Evolutionary conservation across 2,329 filamentous ascomycete species (phyloP), one percentile per base, ranked within the genome.

Genomic region (Aspergillus thermomutatus): DNA sequence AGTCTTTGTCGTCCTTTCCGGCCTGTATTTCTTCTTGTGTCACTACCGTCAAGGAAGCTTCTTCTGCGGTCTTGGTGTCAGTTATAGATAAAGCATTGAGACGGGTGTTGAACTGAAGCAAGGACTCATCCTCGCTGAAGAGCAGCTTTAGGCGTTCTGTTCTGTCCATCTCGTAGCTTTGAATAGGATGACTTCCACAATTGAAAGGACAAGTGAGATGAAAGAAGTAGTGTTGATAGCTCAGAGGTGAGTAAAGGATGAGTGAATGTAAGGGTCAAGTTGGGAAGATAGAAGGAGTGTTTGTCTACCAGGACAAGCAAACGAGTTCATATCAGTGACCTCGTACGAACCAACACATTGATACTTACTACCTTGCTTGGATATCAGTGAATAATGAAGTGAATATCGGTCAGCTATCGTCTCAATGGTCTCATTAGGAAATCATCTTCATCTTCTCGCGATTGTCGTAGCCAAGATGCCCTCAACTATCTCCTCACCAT

Each of bases 91-190:
- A 21, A 11, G 34, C 46, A 41, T 60, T 55, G 19, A 65, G 59
- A 25, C 59, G 55, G 11, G 64, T 64, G 50, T 69, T 55, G n/a
- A 62, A 48, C 9, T 59, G 49, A 19, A 72, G 51, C 28, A 73
- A 60, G 10, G 49, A 48, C 31, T 61, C 57, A 48, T 73, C 67
- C 4, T 62, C 51, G 7, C 56, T 50, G 50, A 75, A 72, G 41
- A 74, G 65, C 27, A 73, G 50, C 26, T 60, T 61, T 14, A 74
- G 61, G 21, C 71, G 66, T 21, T 64, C 61, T 26, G 17, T 17
- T 34, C 52, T 55, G n/a, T 64, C 61, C 70, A 72, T 72, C n/a
- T 8, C 56, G 31, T 10, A 43, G 27, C 23, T 11, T 28, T 25
- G 34, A 26, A 19, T 6, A n/a, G 2, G 17, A 14, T 28, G 4